A percentile compares a stretch with the other conserved stretches of the same genome.
Evolutionary conservation across 768 basidiomycete species (phyloP).

Genomic region (Calvatia gigantea): DNA sequence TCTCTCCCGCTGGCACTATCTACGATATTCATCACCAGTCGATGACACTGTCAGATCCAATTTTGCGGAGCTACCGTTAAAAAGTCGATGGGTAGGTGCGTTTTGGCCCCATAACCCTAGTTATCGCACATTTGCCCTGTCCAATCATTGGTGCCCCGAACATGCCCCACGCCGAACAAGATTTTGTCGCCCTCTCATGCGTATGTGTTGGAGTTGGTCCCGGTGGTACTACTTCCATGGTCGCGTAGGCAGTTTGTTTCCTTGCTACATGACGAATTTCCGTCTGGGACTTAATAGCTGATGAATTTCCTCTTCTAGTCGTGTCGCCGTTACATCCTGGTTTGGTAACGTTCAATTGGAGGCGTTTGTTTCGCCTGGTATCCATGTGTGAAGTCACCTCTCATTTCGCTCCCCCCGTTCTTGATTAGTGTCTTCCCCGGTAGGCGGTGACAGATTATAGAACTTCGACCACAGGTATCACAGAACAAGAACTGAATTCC

Average conservation of each 20-base stretch:
- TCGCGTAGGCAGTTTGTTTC: constrained; percentile 54
- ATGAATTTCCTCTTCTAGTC: constrained; percentile 24
- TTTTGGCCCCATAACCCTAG: constrained; percentile 6
- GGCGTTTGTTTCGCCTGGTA: constrained; percentile 64
- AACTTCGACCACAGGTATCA: constrained; percentile 58
- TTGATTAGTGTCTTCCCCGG: neutral
- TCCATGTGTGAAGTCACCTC: constrained; percentile 26
- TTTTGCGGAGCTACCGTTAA: neutral
- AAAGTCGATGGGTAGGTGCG: constrained; percentile 12
- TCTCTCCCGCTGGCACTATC: neutral
- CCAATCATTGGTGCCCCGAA: constrained; percentile 21
- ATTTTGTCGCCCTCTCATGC: constrained; percentile 57
- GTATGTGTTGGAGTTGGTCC: constrained; percentile 76
- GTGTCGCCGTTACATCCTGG: constrained; percentile 51
- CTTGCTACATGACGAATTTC: neutral
- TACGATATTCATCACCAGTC: neutral
- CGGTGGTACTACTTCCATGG: constrained; percentile 77
- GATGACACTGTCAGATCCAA: neutral
- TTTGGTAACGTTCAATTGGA: constrained; percentile 58
- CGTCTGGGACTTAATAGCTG: neutral
- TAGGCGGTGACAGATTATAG: constrained; percentile 67
- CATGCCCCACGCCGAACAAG: constrained; percentile 36
- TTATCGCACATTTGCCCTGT: constrained; percentile 11
- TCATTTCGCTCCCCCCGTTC: neutral
- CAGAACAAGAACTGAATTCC: constrained; percentile 35